These are phyloP conservation scores for barley (Hordeum vulgare) DNA, from an alignment of 176 grass and related monocot species.

Conservation along the genomic window DNA sequence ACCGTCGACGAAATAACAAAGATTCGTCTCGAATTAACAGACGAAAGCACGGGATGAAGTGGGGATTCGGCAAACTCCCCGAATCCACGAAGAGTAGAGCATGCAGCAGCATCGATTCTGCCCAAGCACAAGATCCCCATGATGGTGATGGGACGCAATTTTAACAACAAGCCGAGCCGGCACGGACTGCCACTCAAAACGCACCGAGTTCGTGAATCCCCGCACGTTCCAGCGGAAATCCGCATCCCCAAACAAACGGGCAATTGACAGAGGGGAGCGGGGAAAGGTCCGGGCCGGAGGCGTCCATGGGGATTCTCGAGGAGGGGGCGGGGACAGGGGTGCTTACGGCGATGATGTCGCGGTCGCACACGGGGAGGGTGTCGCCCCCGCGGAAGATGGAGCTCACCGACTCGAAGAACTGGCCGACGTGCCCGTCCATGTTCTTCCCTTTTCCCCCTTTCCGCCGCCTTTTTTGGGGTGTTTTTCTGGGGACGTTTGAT, in stretches of 20 bases:
- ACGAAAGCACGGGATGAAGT: not conserved
- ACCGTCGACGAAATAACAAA: not conserved
- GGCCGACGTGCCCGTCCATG: conserved; percentile 51
- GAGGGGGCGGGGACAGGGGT: not conserved
- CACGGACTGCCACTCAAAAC: not conserved
- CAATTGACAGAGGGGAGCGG: not conserved
- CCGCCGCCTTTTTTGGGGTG: not conserved
- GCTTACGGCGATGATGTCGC: conserved; percentile 73
- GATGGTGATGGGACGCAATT: not conserved
- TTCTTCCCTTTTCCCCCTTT: not conserved
- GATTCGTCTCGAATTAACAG: too few species aligned
- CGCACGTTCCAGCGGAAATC: not conserved
- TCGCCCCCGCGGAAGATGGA: conserved; percentile 67
- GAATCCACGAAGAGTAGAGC: not conserved
- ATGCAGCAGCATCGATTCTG: not conserved
- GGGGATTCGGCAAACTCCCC: not conserved
- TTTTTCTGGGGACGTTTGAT: not conserved
- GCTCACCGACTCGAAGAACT: conserved; percentile 58
- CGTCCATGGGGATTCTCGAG: not conserved
- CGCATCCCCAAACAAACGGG: not conserved
- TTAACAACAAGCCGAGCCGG: not conserved
- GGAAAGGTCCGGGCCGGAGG: not conserved
- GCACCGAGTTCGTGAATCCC: not conserved
- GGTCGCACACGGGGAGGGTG: conserved; percentile 69
- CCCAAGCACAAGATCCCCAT: not conserved